Conservation (phyloP, 108 stramenopile genomes). For the Aurantiochytrium sp. region DNA sequence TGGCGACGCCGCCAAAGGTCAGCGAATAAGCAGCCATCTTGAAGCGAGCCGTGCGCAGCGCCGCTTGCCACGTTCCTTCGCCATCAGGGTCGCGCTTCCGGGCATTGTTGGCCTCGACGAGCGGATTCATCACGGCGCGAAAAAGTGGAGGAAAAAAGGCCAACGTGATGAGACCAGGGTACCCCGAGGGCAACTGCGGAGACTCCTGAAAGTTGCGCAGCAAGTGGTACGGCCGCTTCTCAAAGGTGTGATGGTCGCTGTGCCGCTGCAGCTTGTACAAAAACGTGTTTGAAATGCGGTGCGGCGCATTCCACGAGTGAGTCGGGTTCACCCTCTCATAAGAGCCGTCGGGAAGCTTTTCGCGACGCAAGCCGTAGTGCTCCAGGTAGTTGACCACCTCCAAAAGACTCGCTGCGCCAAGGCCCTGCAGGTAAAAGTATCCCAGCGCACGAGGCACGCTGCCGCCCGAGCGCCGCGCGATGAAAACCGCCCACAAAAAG, state of each 20-base stretch:
- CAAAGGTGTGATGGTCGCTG: constrained; percentile 10
- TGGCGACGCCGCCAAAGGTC: background rate
- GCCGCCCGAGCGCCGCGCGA: background rate
- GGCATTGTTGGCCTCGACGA: background rate
- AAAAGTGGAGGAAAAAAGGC: background rate
- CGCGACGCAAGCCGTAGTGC: background rate
- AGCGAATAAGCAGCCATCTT: background rate
- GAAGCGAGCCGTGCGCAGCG: background rate
- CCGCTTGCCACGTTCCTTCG: background rate
- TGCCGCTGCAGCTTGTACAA: constrained; percentile 8
- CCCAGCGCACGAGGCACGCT: background rate
- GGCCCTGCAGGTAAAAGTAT: background rate
- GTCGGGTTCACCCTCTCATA: background rate
- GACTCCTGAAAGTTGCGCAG: constrained; percentile 13
- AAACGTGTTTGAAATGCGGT: background rate
- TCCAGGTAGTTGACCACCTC: constrained; percentile 5
- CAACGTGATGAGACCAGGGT: background rate
- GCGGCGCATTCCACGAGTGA: constrained; percentile 9
- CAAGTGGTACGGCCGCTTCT: background rate
- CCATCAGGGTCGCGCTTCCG: background rate
- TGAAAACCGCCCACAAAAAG: background rate
- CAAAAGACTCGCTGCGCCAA: background rate
- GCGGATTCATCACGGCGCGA: background rate
- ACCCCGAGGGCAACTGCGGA: background rate
- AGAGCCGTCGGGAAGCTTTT: background rate